Evolutionary conservation across 2,329 filamentous ascomycete genomes (phyloP).

Genomic region (Emergomyces pasteurianus): DNA sequence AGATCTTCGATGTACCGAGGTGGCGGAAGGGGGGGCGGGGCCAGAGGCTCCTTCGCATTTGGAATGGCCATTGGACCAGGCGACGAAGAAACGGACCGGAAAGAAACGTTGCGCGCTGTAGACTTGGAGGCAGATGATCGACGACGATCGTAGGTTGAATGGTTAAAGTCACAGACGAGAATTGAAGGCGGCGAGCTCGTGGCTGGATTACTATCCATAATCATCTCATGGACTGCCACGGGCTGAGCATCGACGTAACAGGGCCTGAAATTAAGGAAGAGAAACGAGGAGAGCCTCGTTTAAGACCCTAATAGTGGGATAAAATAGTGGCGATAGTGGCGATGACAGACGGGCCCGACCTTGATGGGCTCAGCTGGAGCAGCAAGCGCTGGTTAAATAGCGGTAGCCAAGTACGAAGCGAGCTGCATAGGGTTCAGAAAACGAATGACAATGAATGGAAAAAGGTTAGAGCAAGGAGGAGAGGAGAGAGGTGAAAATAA

Average conservation of each 20-base stretch:
- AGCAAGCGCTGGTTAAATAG: background rate
- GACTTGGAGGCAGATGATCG: slow-evolving; percentile 24
- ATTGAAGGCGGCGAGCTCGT: slow-evolving; percentile 30
- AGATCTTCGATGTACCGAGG: slow-evolving; percentile 47
- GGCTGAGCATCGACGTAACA: slow-evolving; percentile 10
- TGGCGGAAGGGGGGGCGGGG: slow-evolving; percentile 54
- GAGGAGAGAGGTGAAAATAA: background rate
- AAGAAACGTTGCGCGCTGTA: slow-evolving; percentile 28
- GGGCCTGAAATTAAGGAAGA: slow-evolving; percentile 5
- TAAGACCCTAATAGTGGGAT: background rate
- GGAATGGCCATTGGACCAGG: slow-evolving; percentile 53
- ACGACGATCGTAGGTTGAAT: slow-evolving; percentile 13
- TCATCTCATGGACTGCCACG: slow-evolving; percentile 18
- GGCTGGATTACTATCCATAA: slow-evolving; percentile 34
- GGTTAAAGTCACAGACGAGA: slow-evolving; percentile 29
- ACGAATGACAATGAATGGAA: slow-evolving; percentile 3
- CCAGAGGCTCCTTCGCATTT: slow-evolving; percentile 36
- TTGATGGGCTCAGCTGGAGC: slow-evolving; percentile 9
- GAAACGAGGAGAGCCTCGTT: slow-evolving; percentile 2
- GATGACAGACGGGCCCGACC: slow-evolving; percentile 3
- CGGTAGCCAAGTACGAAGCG: slow-evolving; percentile 4
- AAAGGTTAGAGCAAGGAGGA: background rate
- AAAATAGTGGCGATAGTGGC: slow-evolving; percentile 11
- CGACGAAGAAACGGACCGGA: slow-evolving; percentile 31
- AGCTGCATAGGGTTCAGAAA: slow-evolving; percentile 9